phyloP scores from a whole-genome alignment of 805 yeast genomes.

The Zygoascus biomembranicola region DNA sequence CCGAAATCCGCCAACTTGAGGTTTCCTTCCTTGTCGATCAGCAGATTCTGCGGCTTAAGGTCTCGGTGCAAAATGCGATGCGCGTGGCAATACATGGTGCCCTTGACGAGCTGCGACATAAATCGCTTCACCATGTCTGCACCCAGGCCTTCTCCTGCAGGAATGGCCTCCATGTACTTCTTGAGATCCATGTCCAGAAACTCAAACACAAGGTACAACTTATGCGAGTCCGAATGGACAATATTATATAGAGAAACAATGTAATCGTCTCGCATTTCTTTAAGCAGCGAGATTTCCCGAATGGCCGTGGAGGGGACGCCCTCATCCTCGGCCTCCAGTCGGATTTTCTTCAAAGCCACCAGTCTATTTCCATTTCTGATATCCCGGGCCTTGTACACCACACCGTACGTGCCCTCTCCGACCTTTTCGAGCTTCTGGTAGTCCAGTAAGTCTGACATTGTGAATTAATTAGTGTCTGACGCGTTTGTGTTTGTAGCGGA shows the following conservation, averaged over 20 bases:
- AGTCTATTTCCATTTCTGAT: constrained; percentile 82
- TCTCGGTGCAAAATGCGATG: constrained; percentile 94
- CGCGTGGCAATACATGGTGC: constrained; percentile 87
- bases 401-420: constrained; percentile 97
- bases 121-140: constrained; percentile 86
- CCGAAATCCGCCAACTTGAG: constrained; percentile 90
- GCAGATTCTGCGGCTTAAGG: constrained; percentile 89
- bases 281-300: constrained; percentile 87
- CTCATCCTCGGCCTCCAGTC: constrained; percentile 93
- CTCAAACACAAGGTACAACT: constrained; percentile 87
- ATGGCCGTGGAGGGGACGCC: constrained; percentile 99
- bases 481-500: background rate
- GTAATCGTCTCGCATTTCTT: constrained; percentile 89
- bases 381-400: constrained; percentile 93
- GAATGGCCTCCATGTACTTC: constrained; percentile 93
- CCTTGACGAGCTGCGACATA: constrained; percentile 85
- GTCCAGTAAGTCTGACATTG: constrained; percentile 82
- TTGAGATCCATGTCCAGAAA: constrained; percentile 90
- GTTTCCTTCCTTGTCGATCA: constrained; percentile 93
- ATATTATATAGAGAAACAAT: constrained; percentile 88
- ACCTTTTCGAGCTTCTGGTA: constrained; percentile 92
- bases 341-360: constrained; percentile 91
- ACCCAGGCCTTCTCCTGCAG: constrained; percentile 84
- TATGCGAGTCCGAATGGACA: constrained; percentile 90
- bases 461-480: background rate